These are phyloP conservation scores for Macrocybe gigantea DNA, from an alignment of 768 basidiomycete genomes.

Conservation along the genomic window DNA sequence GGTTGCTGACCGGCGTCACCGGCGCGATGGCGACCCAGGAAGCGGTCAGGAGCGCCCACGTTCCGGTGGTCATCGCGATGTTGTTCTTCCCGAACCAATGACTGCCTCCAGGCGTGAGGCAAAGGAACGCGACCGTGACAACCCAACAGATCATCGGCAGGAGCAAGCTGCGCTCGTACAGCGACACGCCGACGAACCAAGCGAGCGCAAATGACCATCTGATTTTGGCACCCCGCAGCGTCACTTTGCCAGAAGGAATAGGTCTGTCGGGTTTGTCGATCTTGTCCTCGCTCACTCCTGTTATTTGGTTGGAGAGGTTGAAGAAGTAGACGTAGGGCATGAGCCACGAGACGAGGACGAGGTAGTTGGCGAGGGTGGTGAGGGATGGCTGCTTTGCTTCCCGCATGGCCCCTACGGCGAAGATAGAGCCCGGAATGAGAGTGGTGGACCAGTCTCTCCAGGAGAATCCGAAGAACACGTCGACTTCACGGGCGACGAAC, in stretches of 20 bases:
- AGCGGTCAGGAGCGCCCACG: slow-evolving; percentile 10
- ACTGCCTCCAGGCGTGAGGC: slow-evolving; percentile 8
- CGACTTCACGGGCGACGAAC: slow-evolving; percentile 2
- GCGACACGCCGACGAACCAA: slow-evolving; percentile 3
- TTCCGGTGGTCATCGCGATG: slow-evolving; percentile 8
- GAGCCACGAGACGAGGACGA: slow-evolving; percentile 9
- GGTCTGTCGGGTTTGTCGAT: slow-evolving; percentile 18
- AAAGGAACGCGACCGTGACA: slow-evolving; percentile 6
- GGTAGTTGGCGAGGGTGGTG: not conserved
- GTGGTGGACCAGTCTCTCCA: slow-evolving; percentile 10
- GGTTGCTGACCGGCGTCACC: not conserved
- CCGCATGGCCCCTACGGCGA: slow-evolving; percentile 6
- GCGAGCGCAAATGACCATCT: slow-evolving; percentile 7
- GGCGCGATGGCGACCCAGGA: slow-evolving; percentile 6
- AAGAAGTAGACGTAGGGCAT: slow-evolving; percentile 11
- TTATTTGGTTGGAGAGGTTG: slow-evolving; percentile 16
- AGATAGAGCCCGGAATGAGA: slow-evolving; percentile 6
- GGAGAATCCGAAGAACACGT: slow-evolving; percentile 9
- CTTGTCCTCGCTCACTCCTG: slow-evolving; percentile 13
- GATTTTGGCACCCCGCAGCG: slow-evolving; percentile 8
- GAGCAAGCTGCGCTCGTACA: slow-evolving; percentile 2
- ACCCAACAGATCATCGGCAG: slow-evolving; percentile 9
- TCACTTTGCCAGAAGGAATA: slow-evolving; percentile 13
- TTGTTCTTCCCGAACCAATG: slow-evolving; percentile 13
- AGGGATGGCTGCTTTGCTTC: not conserved